Percentiles rank a stretch among this genome's conserved stretches.
Evolutionary conservation across 345 rosid species (phyloP).

Genomic region (Heritiera littoralis): DNA sequence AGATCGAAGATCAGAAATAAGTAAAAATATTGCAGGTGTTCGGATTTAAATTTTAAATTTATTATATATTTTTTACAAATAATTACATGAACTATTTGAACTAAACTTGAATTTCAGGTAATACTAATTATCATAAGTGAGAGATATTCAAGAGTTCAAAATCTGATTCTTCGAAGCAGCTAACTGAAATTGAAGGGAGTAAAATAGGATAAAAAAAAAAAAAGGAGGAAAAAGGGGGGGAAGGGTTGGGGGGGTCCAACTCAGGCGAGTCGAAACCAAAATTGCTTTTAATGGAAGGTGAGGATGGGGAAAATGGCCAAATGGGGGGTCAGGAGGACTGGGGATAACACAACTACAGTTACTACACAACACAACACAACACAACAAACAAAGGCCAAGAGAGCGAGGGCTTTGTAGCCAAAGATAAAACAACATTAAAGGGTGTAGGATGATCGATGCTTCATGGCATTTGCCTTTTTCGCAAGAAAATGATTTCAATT

Average conservation of each 20-base stretch:
- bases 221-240: not conserved
- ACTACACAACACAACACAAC: too few relatives aligned
- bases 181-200: not conserved
- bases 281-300: not conserved
- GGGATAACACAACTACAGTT: not conserved
- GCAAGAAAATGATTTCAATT: not conserved
- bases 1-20: too few relatives aligned
- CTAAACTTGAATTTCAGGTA: too few relatives aligned
- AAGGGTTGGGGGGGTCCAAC: not conserved
- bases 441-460: not conserved
- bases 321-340: not conserved
- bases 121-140: not conserved
- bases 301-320: not conserved
- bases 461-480: constrained; percentile 4
- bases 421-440: not conserved
- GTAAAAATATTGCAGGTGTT: too few relatives aligned
- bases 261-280: not conserved
- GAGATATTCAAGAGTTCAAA: not conserved
- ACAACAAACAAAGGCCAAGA: not conserved
- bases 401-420: not conserved
- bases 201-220: not conserved
- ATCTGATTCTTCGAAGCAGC: not conserved
- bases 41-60: too few relatives aligned
- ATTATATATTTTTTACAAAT: too few relatives aligned
- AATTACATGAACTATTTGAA: too few relatives aligned